Percentiles rank a stretch among this genome's conserved stretches.
Conservation (phyloP, 2,329 filamentous ascomycete species). For the Elsinoe necatrix region DNA sequence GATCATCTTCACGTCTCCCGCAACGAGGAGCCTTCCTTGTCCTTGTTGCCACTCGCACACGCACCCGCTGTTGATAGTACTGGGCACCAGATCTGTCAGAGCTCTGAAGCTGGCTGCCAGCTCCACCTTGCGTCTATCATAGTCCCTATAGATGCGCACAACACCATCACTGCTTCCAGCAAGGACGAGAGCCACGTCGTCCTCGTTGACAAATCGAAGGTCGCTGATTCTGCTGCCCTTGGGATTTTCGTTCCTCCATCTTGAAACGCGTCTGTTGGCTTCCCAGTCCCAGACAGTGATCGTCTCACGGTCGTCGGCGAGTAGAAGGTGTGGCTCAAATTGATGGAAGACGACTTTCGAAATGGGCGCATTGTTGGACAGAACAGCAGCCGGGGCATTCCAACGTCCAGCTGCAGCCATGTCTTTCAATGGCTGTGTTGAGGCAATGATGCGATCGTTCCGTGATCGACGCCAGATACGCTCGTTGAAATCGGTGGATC, state of each 20-base stretch:
- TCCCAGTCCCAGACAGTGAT: slow-evolving; percentile 90
- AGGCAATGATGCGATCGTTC: slow-evolving; percentile 84
- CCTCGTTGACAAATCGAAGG: slow-evolving; percentile 95
- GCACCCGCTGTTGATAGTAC: slow-evolving; percentile 77
- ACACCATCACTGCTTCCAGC: slow-evolving; percentile 93
- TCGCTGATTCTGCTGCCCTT: slow-evolving; percentile 86
- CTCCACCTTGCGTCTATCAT: slow-evolving; percentile 71
- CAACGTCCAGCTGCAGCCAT: slow-evolving; percentile 77
- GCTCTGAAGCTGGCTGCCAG: slow-evolving; percentile 88
- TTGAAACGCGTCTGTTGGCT: slow-evolving; percentile 61
- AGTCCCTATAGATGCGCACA: slow-evolving; percentile 85
- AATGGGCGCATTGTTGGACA: slow-evolving; percentile 84
- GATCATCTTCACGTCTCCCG: slow-evolving; percentile 91
- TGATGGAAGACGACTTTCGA: slow-evolving; percentile 94
- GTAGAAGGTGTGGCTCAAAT: slow-evolving; percentile 90
- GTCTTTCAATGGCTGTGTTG: slow-evolving; percentile 89
- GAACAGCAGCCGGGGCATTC: slow-evolving; percentile 72
- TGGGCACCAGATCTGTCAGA: slow-evolving; percentile 85
- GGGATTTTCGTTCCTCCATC: slow-evolving; percentile 92
- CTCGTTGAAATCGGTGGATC: slow-evolving; percentile 92
- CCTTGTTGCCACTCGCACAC: slow-evolving; percentile 99
- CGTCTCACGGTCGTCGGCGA: slow-evolving; percentile 86
- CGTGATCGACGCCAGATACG: slow-evolving; percentile 84
- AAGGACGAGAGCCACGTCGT: slow-evolving; percentile 90
- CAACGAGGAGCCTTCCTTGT: slow-evolving; percentile 88